phyloP scores from a whole-genome alignment of 148 eudicot genomes.

The Drosera capensis region DNA sequence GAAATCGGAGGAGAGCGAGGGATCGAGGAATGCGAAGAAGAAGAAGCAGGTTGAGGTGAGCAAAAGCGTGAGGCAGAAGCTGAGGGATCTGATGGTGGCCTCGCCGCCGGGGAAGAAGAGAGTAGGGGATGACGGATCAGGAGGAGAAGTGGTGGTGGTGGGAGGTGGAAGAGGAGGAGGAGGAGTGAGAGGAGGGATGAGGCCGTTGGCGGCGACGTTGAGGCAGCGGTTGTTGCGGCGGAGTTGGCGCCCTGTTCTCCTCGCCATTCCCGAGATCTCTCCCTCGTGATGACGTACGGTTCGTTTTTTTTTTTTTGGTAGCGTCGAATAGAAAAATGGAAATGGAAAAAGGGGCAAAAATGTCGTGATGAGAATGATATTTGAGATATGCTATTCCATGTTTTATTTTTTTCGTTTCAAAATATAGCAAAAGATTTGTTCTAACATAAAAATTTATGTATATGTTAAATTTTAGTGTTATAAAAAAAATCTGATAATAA shows the following conservation, averaged over 20 bases:
- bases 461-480: no score
- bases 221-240: conserved; percentile 68
- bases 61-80: conserved; percentile 29
- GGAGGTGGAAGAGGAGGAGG: conserved; percentile 10
- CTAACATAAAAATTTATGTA: no score
- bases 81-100: conserved; percentile 67
- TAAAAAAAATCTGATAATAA: no score
- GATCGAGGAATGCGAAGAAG: background rate
- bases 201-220: conserved; percentile 62
- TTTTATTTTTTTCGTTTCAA: no score
- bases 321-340: no score
- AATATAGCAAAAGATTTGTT: no score
- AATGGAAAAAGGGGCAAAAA: no score
- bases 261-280: conserved; percentile 60
- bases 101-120: conserved; percentile 34
- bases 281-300: no score
- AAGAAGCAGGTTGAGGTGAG: background rate
- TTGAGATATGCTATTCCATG: no score
- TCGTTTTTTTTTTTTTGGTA: no score
- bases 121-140: conserved; percentile 6
- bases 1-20: no score
- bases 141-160: conserved; percentile 11
- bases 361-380: no score
- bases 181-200: conserved; percentile 7
- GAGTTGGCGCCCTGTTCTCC: conserved; percentile 78